A percentile compares a stretch with the other conserved stretches of the same genome.
These are phyloP conservation scores for Saccharomyces hybrid DNA, from an alignment of 1,139 yeast species.

Conservation along the genomic window DNA sequence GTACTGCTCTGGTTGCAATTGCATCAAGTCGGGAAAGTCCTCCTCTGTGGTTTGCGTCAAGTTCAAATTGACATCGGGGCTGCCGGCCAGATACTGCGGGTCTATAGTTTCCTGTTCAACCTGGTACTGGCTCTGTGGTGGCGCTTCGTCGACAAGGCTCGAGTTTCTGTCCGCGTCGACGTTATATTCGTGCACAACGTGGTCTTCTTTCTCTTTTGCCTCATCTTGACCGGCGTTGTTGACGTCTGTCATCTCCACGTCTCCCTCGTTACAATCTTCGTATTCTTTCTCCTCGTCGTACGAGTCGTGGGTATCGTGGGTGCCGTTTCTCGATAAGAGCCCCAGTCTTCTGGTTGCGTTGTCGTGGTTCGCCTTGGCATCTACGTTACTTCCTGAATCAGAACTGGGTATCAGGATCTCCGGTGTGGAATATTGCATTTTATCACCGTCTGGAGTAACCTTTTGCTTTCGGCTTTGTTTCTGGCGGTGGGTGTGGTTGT, in stretches of 20 bases:
- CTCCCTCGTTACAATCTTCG: slow-evolving; percentile 10
- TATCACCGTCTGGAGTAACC: neutral
- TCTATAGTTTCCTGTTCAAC: slow-evolving; percentile 3
- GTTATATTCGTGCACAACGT: slow-evolving; percentile 16
- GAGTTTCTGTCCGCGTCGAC: slow-evolving; percentile 24
- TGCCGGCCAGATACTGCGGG: neutral
- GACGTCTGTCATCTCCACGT: slow-evolving; percentile 1
- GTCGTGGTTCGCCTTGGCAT: neutral
- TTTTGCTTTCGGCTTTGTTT: neutral
- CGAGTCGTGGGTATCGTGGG: neutral
- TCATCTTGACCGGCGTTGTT: slow-evolving; percentile 2
- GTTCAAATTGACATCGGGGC: slow-evolving; percentile 16
- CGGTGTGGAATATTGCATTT: neutral
- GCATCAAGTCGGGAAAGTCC: slow-evolving; percentile 44
- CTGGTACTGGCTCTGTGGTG: neutral
- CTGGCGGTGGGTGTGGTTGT: slow-evolving; percentile 4
- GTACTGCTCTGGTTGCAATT: slow-evolving; percentile 62
- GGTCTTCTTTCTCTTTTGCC: slow-evolving; percentile 8
- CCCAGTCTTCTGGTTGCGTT: neutral
- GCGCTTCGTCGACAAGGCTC: neutral
- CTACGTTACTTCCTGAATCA: neutral
- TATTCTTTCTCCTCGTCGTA: slow-evolving; percentile 14
- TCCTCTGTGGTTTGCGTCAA: slow-evolving; percentile 12
- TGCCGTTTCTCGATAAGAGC: neutral
- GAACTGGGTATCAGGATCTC: neutral